Conservation (phyloP, 148 eudicot species). For the Pharnaceum exiguum region DNA sequence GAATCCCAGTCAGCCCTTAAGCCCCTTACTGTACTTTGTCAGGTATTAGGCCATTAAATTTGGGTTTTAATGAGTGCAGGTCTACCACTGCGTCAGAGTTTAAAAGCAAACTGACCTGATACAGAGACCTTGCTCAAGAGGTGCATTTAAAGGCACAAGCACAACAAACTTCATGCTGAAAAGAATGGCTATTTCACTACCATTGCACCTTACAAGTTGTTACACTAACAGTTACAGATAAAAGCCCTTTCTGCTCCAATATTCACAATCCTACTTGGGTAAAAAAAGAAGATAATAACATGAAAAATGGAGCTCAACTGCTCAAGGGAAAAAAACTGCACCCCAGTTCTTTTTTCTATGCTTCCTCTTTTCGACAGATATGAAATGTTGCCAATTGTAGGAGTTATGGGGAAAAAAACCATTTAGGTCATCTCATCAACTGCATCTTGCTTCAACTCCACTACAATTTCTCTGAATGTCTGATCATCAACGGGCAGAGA, state of each 20-base stretch:
- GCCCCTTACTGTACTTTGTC: too few relatives aligned
- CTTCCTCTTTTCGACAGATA: too few relatives aligned
- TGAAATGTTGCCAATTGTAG: too few relatives aligned
- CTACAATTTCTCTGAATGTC: background rate
- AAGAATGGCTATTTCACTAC: slow-evolving; percentile 11
- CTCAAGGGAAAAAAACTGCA: background rate
- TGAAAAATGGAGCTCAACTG: background rate
- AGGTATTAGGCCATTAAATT: too few relatives aligned
- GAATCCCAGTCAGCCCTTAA: too few relatives aligned
- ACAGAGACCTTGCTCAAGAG: too few relatives aligned
- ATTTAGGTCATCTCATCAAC: background rate
- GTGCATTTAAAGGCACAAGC: too few relatives aligned
- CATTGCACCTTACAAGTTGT: slow-evolving; percentile 3
- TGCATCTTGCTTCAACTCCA: background rate
- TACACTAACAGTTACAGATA: slow-evolving; percentile 12
- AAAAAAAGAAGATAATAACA: slow-evolving; percentile 9
- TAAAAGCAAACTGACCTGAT: too few relatives aligned
- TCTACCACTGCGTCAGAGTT: too few relatives aligned
- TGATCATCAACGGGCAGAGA: background rate
- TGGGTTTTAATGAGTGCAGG: too few relatives aligned
- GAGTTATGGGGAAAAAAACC: too few relatives aligned
- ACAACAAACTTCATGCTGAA: background rate
- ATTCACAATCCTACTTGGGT: slow-evolving; percentile 17
- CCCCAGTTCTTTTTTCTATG: background rate
- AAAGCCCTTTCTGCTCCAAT: slow-evolving; percentile 17